Evolutionary conservation across 208 protist species (phyloP).

Genomic region (Acanthamoeba triangularis): DNA sequence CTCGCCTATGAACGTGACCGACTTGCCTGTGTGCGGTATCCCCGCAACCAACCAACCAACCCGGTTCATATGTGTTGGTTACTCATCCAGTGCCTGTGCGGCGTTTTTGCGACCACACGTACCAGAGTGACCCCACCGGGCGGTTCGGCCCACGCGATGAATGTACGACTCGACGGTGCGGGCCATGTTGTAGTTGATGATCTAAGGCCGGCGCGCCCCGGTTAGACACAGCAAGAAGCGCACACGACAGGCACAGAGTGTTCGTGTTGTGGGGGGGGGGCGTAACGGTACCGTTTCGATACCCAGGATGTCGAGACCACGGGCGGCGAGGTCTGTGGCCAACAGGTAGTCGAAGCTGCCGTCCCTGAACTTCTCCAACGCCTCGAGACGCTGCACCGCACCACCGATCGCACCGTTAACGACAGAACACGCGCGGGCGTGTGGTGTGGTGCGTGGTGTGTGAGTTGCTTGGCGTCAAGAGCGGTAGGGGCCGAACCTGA

Average conservation of each 20-base stretch:
- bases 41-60: too few species aligned
- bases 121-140: slow-evolving; percentile 87
- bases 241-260: not conserved
- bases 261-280: too few species aligned
- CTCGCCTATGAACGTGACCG: slow-evolving; percentile 89
- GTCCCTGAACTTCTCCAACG: slow-evolving; percentile 79
- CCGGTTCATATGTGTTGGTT: too few species aligned
- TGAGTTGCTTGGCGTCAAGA: not conserved
- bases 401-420: too few species aligned
- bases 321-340: slow-evolving; percentile 92
- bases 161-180: slow-evolving; percentile 84
- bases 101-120: too few species aligned
- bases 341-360: slow-evolving; percentile 89
- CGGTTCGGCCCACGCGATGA: slow-evolving; percentile 92
- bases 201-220: too few species aligned
- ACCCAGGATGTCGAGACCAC: slow-evolving; percentile 93
- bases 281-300: slow-evolving; percentile 88
- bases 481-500: slow-evolving; percentile 75
- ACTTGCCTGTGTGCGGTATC: too few species aligned
- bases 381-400: slow-evolving; percentile 79
- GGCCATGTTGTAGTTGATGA: slow-evolving; percentile 91
- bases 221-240: slow-evolving; percentile 76
- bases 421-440: not conserved
- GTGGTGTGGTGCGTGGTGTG: not conserved
- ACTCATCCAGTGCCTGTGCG: too few species aligned